Evolutionary conservation across 129 eudicot genomes (phyloP), one percentile per base, ranked within the genome.

Genomic region (Logfia minima): DNA sequence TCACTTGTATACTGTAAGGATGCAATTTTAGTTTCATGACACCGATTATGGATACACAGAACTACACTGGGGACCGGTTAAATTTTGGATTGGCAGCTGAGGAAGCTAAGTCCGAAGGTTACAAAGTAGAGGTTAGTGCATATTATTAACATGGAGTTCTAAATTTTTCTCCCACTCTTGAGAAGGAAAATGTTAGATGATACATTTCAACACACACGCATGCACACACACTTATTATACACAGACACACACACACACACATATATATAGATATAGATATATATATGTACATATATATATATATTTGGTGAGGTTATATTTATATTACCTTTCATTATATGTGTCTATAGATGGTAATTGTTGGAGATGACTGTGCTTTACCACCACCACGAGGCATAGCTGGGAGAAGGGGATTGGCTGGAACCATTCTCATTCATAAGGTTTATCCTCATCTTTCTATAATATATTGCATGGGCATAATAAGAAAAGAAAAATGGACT

Each of bases 401-500:
- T 82, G 99, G 99, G 69, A 83, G 97, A 80, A 92, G 99, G 84
- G 99, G 99, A 32, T 88, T 95, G 85, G 99, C 99, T 70, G 99
- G 99, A 77, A 91, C 99, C 31, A 83, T 94, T 83, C 85, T 94
- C 75, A 96, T 94, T 71, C 94, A 94, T 83, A 94, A 94, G 96
- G 99, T 94, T 69, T 35, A 64, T 60, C 64, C 75, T 75, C 70
- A 28, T 66, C 21, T 64, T 68, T 56, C 76, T 76, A 19, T 71
- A 31, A 23, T 70, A 61, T 51, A 55, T 68, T 45, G 62, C 62
- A 32, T 52, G 32, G 18, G 24, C 77, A 59, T 74, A 41, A 59
- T 34, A 58, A 6, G 41, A 74, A 34, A 58, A 74, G 52, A 22
- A 0, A 2, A 41, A 22, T n/a, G 41, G 23, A 1, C 5, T 71